Evolutionary conservation across 768 basidiomycete species (phyloP).

Genomic region (Sarcodon aspratus): DNA sequence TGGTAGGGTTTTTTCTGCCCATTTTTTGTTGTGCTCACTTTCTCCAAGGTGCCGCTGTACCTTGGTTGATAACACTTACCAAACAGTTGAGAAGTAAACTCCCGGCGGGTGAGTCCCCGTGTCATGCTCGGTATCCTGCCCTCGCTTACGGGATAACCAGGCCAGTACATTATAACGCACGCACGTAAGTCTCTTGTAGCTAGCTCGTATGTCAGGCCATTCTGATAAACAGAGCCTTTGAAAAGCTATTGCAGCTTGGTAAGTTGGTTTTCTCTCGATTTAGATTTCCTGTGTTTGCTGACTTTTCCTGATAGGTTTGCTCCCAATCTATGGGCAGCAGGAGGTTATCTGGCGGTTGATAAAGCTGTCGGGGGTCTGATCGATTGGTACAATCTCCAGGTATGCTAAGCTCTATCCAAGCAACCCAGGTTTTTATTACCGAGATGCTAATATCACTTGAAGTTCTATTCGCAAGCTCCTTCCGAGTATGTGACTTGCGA

Average conservation of each 20-base stretch:
- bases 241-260: no score
- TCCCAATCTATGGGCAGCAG: constrained; percentile 3
- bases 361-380: constrained; percentile 27
- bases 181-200: no score
- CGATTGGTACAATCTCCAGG: constrained; percentile 37
- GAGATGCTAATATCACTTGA: constrained; percentile 9
- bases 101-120: no score
- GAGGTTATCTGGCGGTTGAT: constrained; percentile 29
- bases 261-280: no score
- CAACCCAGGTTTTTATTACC: background rate
- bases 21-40: no score
- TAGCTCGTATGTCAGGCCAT: no score
- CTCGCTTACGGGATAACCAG: no score
- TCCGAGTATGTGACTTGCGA: constrained; percentile 54
- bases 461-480: constrained; percentile 34
- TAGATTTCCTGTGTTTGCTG: no score
- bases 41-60: constrained; percentile 35
- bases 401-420: constrained; percentile 5
- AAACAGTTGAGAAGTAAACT: constrained; percentile 22
- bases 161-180: no score
- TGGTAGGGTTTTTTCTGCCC: constrained; percentile 9
- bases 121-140: no score
- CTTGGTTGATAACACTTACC: constrained; percentile 27
- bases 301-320: no score
- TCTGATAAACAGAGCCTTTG: no score